Evolutionary conservation across 805 yeast genomes (phyloP).

Genomic region (Ogataea nonfermentans): DNA sequence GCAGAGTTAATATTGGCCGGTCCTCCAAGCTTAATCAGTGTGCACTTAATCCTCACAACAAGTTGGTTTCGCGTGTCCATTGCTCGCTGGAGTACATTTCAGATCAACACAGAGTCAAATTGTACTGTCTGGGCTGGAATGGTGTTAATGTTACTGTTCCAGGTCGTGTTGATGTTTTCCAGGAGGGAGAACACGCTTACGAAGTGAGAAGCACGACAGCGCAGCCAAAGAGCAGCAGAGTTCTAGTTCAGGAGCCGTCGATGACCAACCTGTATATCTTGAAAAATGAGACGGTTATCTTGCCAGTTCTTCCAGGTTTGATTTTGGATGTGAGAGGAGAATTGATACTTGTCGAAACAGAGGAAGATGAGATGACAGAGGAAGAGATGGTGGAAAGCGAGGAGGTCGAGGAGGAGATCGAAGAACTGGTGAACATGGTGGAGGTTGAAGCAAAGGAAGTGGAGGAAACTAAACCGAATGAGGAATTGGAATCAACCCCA

Average conservation of each 20-base stretch:
- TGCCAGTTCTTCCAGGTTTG: constrained; percentile 64
- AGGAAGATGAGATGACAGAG: constrained; percentile 14
- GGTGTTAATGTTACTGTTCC: constrained; percentile 74
- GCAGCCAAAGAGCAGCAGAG: constrained; percentile 23
- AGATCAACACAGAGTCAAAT: constrained; percentile 40
- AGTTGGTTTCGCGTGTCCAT: constrained; percentile 68
- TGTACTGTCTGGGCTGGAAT: constrained; percentile 80
- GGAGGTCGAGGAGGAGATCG: constrained; percentile 11
- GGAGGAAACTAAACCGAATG: no score
- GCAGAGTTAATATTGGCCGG: constrained; percentile 56
- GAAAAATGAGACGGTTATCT: constrained; percentile 58
- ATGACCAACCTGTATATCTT: constrained; percentile 56
- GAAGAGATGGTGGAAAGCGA: constrained; percentile 5
- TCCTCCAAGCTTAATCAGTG: constrained; percentile 60
- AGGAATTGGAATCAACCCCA: no score
- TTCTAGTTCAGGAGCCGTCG: constrained; percentile 41
- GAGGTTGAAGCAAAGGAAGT: constrained; percentile 11
- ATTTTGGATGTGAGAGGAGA: constrained; percentile 73
- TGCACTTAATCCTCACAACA: constrained; percentile 46
- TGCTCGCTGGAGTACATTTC: constrained; percentile 47
- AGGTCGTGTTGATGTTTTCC: constrained; percentile 31
- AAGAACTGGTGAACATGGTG: neutral
- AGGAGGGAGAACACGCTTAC: constrained; percentile 20
- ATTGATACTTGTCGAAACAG: constrained; percentile 29
- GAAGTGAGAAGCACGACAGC: constrained; percentile 16